Base-by-base conservation (phyloP, 306 rosid species). In the Morella rubra region DNA sequence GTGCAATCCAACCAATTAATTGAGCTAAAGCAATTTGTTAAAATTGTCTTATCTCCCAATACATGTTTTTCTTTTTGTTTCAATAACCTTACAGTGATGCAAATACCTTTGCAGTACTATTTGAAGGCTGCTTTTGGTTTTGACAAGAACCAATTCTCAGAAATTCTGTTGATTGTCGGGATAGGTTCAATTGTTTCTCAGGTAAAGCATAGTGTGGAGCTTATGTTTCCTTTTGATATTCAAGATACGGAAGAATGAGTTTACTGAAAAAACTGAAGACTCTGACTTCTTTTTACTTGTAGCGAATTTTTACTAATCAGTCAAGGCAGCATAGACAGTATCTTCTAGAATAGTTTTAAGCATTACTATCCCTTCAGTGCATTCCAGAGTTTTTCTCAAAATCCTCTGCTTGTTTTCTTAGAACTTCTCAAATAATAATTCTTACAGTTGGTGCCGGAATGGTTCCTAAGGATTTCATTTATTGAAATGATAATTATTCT, bases 131-230 rank as follows among this genome's bases (percentile, higher is more conserved):
- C 76, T 74, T 93, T 90, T 69, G 91, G 91, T 41, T 93, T 89
- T 73, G 76, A 89, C 81, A 93, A 93, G 76, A 93, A 89, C 74
- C 94, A 93, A 81, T 85, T 89, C 84, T 84, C 96, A 16, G 93
- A 93, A 84, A 86, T 93, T 73, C 75, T 82, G 72, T 80, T 85
- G 93, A 75, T 90, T 72, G 94, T 93, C 12, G 96, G 91, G 56
- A 60, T 90, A 18, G 96, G 97, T 73, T 89, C 96, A 51, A 93
- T 93, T 69, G 71, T 91, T 76, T 89, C 94, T 78, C 97, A 90
- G 94, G 97, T 90, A 84, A 61, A 51, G 50, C 75, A 10, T 49
- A 42, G 24, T 64, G 44, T 18, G 73, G 16, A 68, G 44, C 56
- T 45, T 22, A 6, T 58, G 47, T 62, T 69, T 71, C 55, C 11